A percentile compares a stretch with the other conserved stretches of the same genome.
These are phyloP conservation scores for Globisporangium echinulatum DNA, from an alignment of 352 stramenopile genomes.

Conservation along the genomic window DNA sequence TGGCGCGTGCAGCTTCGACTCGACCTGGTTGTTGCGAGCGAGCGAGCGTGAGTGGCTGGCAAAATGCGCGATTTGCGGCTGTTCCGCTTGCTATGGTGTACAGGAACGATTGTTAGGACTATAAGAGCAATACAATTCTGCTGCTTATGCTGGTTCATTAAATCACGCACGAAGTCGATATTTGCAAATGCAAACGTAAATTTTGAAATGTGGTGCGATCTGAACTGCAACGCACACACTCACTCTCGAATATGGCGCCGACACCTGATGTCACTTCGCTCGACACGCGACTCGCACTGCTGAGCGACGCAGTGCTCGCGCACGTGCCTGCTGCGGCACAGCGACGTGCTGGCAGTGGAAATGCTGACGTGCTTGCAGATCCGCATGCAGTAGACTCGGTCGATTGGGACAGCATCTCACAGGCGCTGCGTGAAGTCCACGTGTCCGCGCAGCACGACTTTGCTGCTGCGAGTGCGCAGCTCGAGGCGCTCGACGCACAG, in stretches of 20 bases:
- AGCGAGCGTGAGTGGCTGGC: background rate
- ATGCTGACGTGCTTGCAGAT: background rate
- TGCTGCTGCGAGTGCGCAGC: slow-evolving; percentile 7
- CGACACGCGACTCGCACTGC: background rate
- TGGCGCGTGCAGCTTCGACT: background rate
- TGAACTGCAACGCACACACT: too few relatives aligned
- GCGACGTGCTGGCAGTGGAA: background rate
- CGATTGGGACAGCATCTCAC: slow-evolving; percentile 15
- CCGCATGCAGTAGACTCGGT: background rate
- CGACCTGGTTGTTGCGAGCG: background rate
- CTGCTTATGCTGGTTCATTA: too few relatives aligned
- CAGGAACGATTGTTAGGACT: too few relatives aligned
- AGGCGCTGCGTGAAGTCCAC: slow-evolving; percentile 13
- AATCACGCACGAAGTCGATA: too few relatives aligned
- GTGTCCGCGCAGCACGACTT: slow-evolving; percentile 11
- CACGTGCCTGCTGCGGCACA: background rate
- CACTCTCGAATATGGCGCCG: too few relatives aligned
- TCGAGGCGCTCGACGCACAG: slow-evolving; percentile 3
- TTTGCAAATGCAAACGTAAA: too few relatives aligned
- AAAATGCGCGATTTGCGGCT: background rate
- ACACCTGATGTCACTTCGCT: background rate
- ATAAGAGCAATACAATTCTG: too few relatives aligned
- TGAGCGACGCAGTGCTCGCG: slow-evolving; percentile 7
- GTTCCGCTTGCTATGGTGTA: too few relatives aligned
- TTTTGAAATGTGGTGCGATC: too few relatives aligned